Percentiles rank a stretch among this genome's conserved stretches.
Evolutionary conservation across 352 stramenopile species (phyloP).

Genomic region (Globisporangium spinosum): DNA sequence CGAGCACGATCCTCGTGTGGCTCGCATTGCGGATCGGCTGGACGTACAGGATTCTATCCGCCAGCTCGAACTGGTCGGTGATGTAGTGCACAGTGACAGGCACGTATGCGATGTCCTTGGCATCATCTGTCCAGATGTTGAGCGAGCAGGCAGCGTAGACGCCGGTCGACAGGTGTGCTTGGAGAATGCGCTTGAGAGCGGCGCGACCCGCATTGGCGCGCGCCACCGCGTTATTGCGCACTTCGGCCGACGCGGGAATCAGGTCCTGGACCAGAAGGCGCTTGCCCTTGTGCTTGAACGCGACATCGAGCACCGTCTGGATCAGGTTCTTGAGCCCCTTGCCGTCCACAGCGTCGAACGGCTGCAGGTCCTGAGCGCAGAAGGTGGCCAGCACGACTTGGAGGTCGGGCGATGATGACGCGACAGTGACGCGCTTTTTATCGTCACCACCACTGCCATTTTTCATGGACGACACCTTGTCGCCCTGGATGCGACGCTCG

Average conservation of each 20-base stretch:
- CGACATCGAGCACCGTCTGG: constrained; percentile 2
- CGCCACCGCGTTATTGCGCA: neutral
- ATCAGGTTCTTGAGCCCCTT: neutral
- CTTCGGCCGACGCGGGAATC: neutral
- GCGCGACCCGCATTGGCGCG: neutral
- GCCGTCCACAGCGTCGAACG: neutral
- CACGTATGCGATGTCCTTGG: constrained; percentile 1
- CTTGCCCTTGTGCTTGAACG: neutral
- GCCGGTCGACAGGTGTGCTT: constrained; percentile 1
- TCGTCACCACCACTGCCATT: neutral
- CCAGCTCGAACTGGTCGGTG: neutral
- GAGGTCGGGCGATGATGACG: neutral
- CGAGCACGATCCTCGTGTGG: neutral
- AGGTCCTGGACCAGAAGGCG: neutral
- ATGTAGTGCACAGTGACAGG: neutral
- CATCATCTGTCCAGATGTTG: neutral
- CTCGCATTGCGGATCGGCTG: neutral
- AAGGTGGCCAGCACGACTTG: neutral
- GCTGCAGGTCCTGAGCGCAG: neutral
- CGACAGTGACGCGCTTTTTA: neutral
- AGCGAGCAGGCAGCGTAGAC: neutral
- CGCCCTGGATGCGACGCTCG: neutral
- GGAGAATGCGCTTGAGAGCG: neutral
- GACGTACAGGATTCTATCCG: neutral
- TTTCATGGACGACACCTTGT: neutral